Base-by-base conservation (phyloP, 1,284 basidiomycete genomes). In the Trametes polyzona region DNA sequence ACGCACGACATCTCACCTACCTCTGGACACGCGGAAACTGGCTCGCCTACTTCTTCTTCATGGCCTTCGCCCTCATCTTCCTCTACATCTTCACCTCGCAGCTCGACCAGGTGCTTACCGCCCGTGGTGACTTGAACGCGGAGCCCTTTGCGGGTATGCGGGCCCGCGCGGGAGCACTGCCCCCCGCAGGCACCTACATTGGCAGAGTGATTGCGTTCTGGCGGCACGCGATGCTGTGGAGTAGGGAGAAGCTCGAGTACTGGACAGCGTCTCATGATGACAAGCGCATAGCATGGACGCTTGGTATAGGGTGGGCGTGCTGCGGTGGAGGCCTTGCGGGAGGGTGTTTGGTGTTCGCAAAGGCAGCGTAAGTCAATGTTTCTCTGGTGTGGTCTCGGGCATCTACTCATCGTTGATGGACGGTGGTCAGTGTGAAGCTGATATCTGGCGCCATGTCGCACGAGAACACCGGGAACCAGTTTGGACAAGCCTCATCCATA, bases 281-380 rank as follows among this genome's bases (percentile, higher is more conserved):
- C 67, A 88, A 84, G 64, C 85, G 88, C 42, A 77, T 97, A 43
- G 87, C 87, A 4, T 96, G 93, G 90, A 87, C 92, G 14, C 81
- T 95, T 43, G 95, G 95, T 6, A 92, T 97, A 47, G 90, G 88
- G 0, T 98, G 95, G 95, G 90, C 93, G 1, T 93, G 93, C 56
- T 87, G 87, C 52, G 95, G 95, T 27, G 95, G 95, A 7, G 87
- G 92, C 30, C 77, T 98, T 29, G 93, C 93, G 1, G 95, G 95
- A 2, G 87, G 88, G 39, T 90, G 87, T 73, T 78, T 98, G 47
- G 92, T 98, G 2, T 96, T 97, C 68, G 94, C 95, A 1, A 96
- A 96, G 72, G 92, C 90, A 30, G 83, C 83, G 90, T 91, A 66
- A 71, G 88, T 80, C 71, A n/a, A n/a, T 62, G 59, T 67, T 12